These are phyloP conservation scores for Tetrahymena borealis DNA, from an alignment of 73 alveolate species.

Conservation along the genomic window DNA sequence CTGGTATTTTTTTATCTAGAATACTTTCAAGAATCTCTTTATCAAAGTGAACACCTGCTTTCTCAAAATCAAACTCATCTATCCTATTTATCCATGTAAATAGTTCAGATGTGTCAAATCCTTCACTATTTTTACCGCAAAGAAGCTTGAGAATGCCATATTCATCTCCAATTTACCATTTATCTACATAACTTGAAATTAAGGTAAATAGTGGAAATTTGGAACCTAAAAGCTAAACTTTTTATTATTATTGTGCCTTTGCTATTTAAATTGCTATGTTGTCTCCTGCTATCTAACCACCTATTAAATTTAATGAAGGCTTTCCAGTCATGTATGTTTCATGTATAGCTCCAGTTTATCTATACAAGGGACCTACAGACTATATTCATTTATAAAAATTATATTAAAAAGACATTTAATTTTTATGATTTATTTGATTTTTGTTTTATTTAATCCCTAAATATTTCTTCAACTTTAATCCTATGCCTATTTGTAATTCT, in stretches of 20 bases:
- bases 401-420: not conserved
- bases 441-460: not conserved
- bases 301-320: not conserved
- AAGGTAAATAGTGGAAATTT: not conserved
- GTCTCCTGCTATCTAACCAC: not conserved
- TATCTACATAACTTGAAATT: not conserved
- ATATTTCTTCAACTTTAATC: too few relatives aligned
- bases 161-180: not conserved
- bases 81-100: not conserved
- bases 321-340: not conserved
- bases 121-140: not conserved
- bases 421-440: not conserved
- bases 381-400: not conserved
- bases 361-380: not conserved
- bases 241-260: not conserved
- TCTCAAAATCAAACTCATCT: not conserved
- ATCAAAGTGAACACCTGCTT: not conserved
- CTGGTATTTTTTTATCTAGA: not conserved
- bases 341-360: not conserved
- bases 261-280: not conserved
- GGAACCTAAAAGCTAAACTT: not conserved
- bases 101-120: not conserved
- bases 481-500: too few relatives aligned
- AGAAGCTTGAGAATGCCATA: not conserved
- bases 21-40: not conserved